Base-by-base conservation (phyloP, 192 early-diverging fungal genomes). In the Mycoemilia scoparia region DNA sequence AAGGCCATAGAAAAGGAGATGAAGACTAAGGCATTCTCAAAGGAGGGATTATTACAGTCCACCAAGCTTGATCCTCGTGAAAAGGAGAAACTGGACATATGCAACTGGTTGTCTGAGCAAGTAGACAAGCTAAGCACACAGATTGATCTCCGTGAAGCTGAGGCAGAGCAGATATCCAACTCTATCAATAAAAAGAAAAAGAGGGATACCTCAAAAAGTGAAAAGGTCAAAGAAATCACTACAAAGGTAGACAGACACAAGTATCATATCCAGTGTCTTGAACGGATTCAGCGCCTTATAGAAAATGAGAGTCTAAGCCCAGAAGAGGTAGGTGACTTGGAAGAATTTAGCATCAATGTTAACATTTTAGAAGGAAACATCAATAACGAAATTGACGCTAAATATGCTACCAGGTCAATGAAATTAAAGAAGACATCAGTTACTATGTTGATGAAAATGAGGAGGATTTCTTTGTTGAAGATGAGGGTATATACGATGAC, bases 1-100 rank as follows among this genome's bases (percentile, higher is more conserved):
- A 98, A 98, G 64, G 87, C 85, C 4, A 75, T 76, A 22, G 93
- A 98, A 48, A 92, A 91, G 53, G 93, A 95, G 53, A 85, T 98
- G 68, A 98, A 98, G 57, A 91, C 90, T 29, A 98, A 98, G 49
- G 91, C 93, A 3, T 98, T 77, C 51, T 96, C 91, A 18, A 84
- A 91, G 57, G 93, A 93, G 57, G 93, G 93, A 12, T 51, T 98
- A 29, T 48, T 68, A 38, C 73, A 73, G 45, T 59, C 72, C 30
- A 67, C 69, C 34, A 82, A 79, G 43, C 59, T 93, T 40, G 93
- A 98, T 63, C 93, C 93, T 3, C 77, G 83, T 51, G 91, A 91
- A 39, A 81, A 80, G 46, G 83, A 90, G 49, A 89, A 88, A 44
- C 62, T 72, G 21, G 89, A 96, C 13, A 50, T 81, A 10, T 69